Percentiles rank a stretch among this genome's conserved stretches.
Conservation (phyloP, 345 rosid species). For the Schrenkiella parvula region DNA sequence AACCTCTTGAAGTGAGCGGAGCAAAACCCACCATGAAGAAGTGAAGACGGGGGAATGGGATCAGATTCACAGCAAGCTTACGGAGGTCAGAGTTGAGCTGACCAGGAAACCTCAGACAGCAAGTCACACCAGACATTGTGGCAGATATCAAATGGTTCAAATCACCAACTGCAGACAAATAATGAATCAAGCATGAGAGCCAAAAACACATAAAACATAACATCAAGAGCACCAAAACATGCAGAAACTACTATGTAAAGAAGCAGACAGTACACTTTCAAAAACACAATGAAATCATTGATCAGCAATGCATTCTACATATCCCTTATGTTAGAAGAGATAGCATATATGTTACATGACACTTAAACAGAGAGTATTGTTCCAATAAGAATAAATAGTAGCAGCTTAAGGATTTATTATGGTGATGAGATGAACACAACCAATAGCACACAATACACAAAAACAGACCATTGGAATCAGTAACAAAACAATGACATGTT, state of each 20-base stretch:
- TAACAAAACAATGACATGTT: background rate
- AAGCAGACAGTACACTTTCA: background rate
- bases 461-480: no score
- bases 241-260: background rate
- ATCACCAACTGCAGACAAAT: conserved; percentile 34
- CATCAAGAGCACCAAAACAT: background rate
- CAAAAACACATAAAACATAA: background rate
- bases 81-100: background rate
- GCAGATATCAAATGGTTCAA: conserved; percentile 27
- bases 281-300: background rate
- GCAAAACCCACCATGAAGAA: conserved; percentile 19
- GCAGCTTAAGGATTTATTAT: background rate
- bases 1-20: conserved; percentile 35
- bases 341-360: background rate
- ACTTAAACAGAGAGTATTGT: background rate
- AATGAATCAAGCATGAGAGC: background rate
- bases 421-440: background rate
- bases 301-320: background rate
- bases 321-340: background rate
- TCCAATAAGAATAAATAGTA: background rate
- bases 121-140: background rate
- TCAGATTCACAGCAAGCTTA: background rate
- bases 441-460: background rate
- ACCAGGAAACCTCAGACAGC: background rate
- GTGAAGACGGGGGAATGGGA: conserved; percentile 7